These are phyloP conservation scores for Verruconis gallopava DNA, from an alignment of 2,329 filamentous ascomycete genomes.

Conservation along the genomic window DNA sequence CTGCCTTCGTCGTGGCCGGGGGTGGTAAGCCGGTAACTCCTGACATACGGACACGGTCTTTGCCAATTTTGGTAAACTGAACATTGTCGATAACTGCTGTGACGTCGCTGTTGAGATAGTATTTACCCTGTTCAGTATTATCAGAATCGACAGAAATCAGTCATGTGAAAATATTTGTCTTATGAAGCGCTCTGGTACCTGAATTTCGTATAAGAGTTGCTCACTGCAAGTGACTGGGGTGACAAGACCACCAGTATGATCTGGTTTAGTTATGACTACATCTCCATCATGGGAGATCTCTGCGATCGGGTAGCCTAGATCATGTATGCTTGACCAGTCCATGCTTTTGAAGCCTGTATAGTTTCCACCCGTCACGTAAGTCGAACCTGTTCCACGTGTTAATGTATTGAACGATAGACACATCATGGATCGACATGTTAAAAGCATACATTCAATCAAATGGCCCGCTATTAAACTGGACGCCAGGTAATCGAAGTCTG, in stretches of 20 bases:
- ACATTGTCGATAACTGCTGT: constrained; percentile 15
- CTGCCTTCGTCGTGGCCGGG: constrained; percentile 36
- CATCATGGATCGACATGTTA: no score
- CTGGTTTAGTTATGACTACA: constrained; percentile 12
- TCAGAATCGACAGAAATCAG: no score
- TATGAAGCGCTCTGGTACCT: no score
- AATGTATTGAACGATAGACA: no score
- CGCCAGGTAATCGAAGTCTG: constrained; percentile 37
- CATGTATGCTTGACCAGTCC: constrained; percentile 6
- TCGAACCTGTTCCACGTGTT: not conserved
- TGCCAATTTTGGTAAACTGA: constrained; percentile 34
- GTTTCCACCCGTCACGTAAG: constrained; percentile 10
- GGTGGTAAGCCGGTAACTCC: constrained; percentile 28
- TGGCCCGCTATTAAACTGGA: constrained; percentile 39
- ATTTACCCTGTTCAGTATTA: no score
- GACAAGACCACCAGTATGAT: constrained; percentile 15
- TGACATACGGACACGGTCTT: constrained; percentile 32
- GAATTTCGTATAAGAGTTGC: constrained; percentile 20
- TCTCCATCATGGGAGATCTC: constrained; percentile 14
- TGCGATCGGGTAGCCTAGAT: constrained; percentile 17
- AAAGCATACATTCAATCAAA: constrained; percentile 41
- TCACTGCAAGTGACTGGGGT: constrained; percentile 13
- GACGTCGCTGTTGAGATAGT: constrained; percentile 13
- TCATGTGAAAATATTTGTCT: no score
- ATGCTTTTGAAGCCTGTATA: constrained; percentile 6